Evolutionary conservation across 2,329 filamentous ascomycete genomes (phyloP), one percentile per base, ranked within the genome.

Genomic region (Bipolaris victoriae): DNA sequence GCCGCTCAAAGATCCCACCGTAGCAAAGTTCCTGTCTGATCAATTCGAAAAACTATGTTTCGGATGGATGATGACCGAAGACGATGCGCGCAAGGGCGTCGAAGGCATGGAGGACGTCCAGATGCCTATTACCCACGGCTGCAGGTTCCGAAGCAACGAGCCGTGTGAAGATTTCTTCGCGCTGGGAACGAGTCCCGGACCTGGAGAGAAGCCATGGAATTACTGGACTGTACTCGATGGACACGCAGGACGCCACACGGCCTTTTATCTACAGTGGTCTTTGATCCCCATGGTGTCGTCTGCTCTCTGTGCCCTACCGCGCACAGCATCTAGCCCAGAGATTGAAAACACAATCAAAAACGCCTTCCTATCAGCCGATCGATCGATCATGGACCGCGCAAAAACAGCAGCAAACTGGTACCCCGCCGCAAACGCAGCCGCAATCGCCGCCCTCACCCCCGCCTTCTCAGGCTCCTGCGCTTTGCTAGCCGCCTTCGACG

Each of bases 401-500:
- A 66, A 71, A 10, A 62, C 70, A 7, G 75, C 78, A 3, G 76
- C 73, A 4, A 75, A 73, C 15, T 80, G 78, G 66, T 72, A 67
- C 22, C 77, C 76, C 0, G 73, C 75, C 5, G 76, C 69, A 7
- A 68, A 67, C 16, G 60, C 67, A 0, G 61, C 63, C 3, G 72
- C 72, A 2, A 63, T 74, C 16, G 53, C 58, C 3, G 64, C 66
- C 3, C 69, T 81, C 2, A 67, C 68, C 0, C 72, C 77, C 31
- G 80, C 77, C 1, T 77, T 79, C 49, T 75, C 81, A 1, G 87
- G 88, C 5, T 88, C 86, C 3, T 90, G 87, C 62, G 88, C 88
- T 10, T 76, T 90, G 1, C 77, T 90, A 1, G 81, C 86, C 0
- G 74, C 89, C 1, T 89, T 85, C 66, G 86, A 91, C 59, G 80